Percentiles rank a stretch among this genome's conserved stretches.
These are phyloP conservation scores for Papiliotrema nemorosa DNA, from an alignment of 1,284 basidiomycete genomes.

Conservation along the genomic window DNA sequence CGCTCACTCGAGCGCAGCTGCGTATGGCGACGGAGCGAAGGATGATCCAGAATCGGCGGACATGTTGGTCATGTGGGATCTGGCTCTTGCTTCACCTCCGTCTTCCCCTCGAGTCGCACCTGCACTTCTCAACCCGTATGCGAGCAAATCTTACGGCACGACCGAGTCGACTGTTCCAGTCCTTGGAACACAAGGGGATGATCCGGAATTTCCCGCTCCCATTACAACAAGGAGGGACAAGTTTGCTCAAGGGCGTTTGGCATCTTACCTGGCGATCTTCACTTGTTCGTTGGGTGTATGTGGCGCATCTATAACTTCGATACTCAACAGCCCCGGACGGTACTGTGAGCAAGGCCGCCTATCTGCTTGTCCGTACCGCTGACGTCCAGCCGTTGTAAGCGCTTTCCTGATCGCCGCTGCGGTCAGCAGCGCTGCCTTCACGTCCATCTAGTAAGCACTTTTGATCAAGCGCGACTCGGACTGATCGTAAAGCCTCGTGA, in stretches of 20 bases:
- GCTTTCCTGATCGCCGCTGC: constrained; percentile 1
- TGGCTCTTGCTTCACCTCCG: constrained; percentile 30
- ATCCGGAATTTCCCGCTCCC: neutral
- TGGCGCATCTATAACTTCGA: constrained; percentile 7
- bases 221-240: constrained; percentile 19
- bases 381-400: constrained; percentile 1
- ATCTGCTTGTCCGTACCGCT: too few relatives aligned
- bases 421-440: neutral
- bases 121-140: neutral
- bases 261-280: constrained; percentile 22
- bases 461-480: neutral
- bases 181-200: neutral
- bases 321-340: constrained; percentile 13
- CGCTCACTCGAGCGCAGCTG: constrained; percentile 3
- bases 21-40: neutral
- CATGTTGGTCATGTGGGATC: constrained; percentile 41
- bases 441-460: constrained; percentile 18
- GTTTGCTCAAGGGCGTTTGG: constrained; percentile 28
- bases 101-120: constrained; percentile 9
- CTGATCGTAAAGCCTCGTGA: constrained; percentile 5
- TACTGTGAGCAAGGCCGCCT: constrained; percentile 34
- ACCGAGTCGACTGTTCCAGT: neutral
- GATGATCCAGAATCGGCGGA: constrained; percentile 8
- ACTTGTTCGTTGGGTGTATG: constrained; percentile 22
- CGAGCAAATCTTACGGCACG: constrained; percentile 10